Base-by-base conservation (phyloP, 2,329 filamentous ascomycete genomes). In the Coccinonectria pachysandricola region DNA sequence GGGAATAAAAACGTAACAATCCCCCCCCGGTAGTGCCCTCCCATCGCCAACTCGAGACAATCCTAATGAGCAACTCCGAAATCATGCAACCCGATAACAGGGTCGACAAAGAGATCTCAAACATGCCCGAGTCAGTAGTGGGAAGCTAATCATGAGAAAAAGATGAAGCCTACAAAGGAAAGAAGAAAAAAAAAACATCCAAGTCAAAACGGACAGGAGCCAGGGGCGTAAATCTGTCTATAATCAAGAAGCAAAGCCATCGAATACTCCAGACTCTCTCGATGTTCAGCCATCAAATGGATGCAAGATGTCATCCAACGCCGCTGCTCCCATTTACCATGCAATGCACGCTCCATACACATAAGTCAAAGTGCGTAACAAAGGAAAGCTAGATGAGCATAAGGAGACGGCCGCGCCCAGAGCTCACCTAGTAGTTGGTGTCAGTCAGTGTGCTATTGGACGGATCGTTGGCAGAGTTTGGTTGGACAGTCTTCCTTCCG, bases 401-500 rank as follows among this genome's bases (percentile, higher is more conserved):
- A 33, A 34, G 25, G 22, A 8, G 28, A 19, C 10, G 20, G 33
- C 31, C 26, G 31, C 11, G n/a, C n/a, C n/a, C n/a, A n/a, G n/a
- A 16, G 21, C 19, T 21, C 23, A 27, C 32, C 36, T 47, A 44
- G 27, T 39, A 24, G 24, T 28, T 27, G 31, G 28, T 35, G 27
- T 45, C 35, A 14, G 31, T 23, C 19, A 33, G 75, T 3, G 81
- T 83, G 47, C 86, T 91, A 50, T 91, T 92, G n/a, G 79, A 60
- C 12, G 67, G 69, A 31, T 73, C 62, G 35, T 68, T 70, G n/a
- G 68, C 68, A 10, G 70, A 65, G 42, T 77, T 77, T 3, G 72
- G 70, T 41, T 75, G 71, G 34, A 79, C 70, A 2, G 60, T 65
- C 7, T 67, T 67, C 39, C 71, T 62, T 16, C 70, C 72, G 7